A percentile compares a stretch with the other conserved stretches of the same genome.
These are phyloP conservation scores for Zhuliangozyma blackwelliae DNA, from an alignment of 1,139 yeast genomes.

Conservation along the genomic window DNA sequence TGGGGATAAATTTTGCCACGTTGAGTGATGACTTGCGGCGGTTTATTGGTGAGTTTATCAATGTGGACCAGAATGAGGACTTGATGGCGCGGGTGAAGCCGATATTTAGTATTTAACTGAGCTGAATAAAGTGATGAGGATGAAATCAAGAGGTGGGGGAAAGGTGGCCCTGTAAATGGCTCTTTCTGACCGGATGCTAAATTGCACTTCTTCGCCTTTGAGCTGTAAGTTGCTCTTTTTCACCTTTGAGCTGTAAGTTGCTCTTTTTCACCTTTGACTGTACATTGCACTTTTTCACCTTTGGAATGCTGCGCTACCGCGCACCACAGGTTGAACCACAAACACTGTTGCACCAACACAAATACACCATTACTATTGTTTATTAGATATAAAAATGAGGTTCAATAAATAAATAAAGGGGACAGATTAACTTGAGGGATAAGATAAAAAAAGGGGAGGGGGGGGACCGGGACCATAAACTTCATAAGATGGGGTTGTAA, in stretches of 20 bases:
- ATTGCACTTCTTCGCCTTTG: too few species aligned
- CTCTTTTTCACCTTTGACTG: too few species aligned
- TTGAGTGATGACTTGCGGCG: conserved; percentile 37
- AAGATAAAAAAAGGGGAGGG: conserved; percentile 1
- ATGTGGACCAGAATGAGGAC: conserved; percentile 32
- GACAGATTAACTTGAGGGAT: conserved; percentile 8
- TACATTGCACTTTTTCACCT: too few species aligned
- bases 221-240: too few species aligned
- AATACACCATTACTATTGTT: conserved; percentile 9
- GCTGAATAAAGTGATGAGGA: too few species aligned
- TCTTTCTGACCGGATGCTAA: too few species aligned
- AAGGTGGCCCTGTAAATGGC: not conserved
- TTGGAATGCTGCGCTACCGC: too few species aligned
- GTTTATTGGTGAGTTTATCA: conserved; percentile 37
- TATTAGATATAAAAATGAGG: conserved; percentile 1
- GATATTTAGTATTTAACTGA: conserved; percentile 16
- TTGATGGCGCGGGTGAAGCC: conserved; percentile 24
- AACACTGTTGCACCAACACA: too few species aligned
- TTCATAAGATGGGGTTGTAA: not conserved
- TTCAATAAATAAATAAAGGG: conserved; percentile 1
- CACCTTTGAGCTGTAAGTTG: too few species aligned
- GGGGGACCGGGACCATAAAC: conserved; percentile 2
- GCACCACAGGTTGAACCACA: too few species aligned
- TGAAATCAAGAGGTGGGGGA: not conserved
- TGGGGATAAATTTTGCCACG: conserved; percentile 28